Evolutionary conservation across 1,139 yeast genomes (phyloP).

Genomic region (Dujonia santamariae): DNA sequence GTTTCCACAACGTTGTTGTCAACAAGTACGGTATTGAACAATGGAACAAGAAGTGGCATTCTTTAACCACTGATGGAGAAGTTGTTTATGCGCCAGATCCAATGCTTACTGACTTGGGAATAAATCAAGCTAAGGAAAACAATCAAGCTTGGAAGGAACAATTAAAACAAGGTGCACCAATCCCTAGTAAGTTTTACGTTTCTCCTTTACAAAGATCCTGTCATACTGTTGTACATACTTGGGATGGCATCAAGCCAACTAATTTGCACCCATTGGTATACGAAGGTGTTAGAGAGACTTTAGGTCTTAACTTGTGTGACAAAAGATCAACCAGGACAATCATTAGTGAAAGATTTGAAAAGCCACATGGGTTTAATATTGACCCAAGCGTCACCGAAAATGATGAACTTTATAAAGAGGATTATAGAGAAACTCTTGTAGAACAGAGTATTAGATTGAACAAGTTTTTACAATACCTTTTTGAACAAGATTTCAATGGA

Average conservation of each 20-base stretch:
- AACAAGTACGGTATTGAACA: conserved; percentile 53
- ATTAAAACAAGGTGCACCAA: conserved; percentile 46
- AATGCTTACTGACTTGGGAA: conserved; percentile 57
- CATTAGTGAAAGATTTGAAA: conserved; percentile 32
- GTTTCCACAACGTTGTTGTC: conserved; percentile 64
- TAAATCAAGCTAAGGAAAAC: conserved; percentile 45
- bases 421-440: conserved; percentile 42
- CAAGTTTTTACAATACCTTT: conserved; percentile 45
- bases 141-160: conserved; percentile 45
- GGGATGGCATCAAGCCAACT: conserved; percentile 35
- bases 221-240: conserved; percentile 56
- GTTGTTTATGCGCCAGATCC: conserved; percentile 69
- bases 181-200: conserved; percentile 55
- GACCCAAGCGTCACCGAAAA: conserved; percentile 47
- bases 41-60: conserved; percentile 63
- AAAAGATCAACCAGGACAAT: conserved; percentile 25
- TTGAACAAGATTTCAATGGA: conserved; percentile 26
- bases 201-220: conserved; percentile 70
- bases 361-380: conserved; percentile 33
- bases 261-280: conserved; percentile 21
- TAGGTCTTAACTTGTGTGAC: conserved; percentile 38
- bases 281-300: conserved; percentile 57
- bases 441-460: conserved; percentile 49
- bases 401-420: conserved; percentile 40
- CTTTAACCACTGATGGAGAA: conserved; percentile 51